phyloP scores from a whole-genome alignment of 345 rosid species.

The Salix brachista region DNA sequence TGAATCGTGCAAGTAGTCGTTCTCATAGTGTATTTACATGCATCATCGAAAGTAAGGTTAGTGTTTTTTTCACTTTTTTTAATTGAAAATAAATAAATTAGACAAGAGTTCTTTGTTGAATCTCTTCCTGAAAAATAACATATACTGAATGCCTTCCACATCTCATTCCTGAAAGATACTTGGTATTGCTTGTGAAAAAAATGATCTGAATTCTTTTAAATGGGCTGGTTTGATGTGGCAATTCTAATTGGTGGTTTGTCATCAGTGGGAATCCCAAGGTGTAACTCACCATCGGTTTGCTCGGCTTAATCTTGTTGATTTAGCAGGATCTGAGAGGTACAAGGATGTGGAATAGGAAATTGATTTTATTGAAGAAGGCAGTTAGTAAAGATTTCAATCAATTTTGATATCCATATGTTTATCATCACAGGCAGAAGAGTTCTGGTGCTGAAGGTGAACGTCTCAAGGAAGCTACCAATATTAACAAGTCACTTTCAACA shows the following conservation, averaged over 20 bases:
- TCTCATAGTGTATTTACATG: slow-evolving; percentile 99
- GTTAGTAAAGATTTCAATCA: not conserved
- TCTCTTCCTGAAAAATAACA: not conserved
- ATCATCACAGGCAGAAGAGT: slow-evolving; percentile 70
- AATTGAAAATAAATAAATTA: not conserved
- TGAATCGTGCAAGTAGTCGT: slow-evolving; percentile 98
- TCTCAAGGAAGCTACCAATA: slow-evolving; percentile 96
- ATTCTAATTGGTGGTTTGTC: slow-evolving; percentile 18
- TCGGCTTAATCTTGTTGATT: slow-evolving; percentile 91
- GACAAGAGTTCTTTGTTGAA: not conserved
- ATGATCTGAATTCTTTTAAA: not conserved
- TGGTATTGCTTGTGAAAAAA: not conserved
- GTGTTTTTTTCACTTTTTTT: not conserved
- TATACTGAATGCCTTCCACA: not conserved
- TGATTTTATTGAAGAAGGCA: not conserved
- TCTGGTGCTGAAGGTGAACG: slow-evolving; percentile 99
- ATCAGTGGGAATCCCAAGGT: slow-evolving; percentile 96
- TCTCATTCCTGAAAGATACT: not conserved
- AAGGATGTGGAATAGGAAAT: not conserved
- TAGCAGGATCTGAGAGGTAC: slow-evolving; percentile 99
- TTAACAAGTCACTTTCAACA: slow-evolving; percentile 96
- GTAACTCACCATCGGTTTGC: slow-evolving; percentile 95
- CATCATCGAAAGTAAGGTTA: slow-evolving; percentile 86
- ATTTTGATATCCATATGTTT: not conserved
- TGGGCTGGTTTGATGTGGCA: not conserved